Percentiles rank a stretch among this genome's conserved stretches.
phyloP scores from a whole-genome alignment of 2,329 filamentous ascomycete genomes.

The Thermomyces lanuginosus region DNA sequence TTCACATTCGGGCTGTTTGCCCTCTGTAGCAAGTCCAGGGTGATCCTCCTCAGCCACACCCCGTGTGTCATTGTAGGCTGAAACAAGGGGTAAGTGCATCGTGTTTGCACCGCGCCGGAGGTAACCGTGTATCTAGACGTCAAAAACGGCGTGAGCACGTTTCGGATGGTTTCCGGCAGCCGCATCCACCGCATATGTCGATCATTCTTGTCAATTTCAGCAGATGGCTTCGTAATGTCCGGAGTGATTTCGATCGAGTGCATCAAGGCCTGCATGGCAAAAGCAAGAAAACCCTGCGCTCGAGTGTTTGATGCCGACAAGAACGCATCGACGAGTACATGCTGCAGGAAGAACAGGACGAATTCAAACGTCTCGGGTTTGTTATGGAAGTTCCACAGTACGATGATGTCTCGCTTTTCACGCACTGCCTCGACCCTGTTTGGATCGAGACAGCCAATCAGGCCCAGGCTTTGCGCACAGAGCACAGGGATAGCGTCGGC shows the following conservation, averaged over 20 bases:
- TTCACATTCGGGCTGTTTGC: slow-evolving; percentile 57
- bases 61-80: slow-evolving; percentile 50
- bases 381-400: slow-evolving; percentile 71
- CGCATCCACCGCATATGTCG: slow-evolving; percentile 60
- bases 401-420: slow-evolving; percentile 66
- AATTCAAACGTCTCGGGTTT: slow-evolving; percentile 71
- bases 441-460: slow-evolving; percentile 81
- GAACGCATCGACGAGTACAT: slow-evolving; percentile 82
- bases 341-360: slow-evolving; percentile 65
- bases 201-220: slow-evolving; percentile 39
- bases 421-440: slow-evolving; percentile 70
- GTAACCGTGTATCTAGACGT: slow-evolving; percentile 66
- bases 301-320: slow-evolving; percentile 75
- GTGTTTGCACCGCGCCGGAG: slow-evolving; percentile 37
- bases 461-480: slow-evolving; percentile 67
- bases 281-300: slow-evolving; percentile 81
- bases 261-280: slow-evolving; percentile 82
- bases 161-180: slow-evolving; percentile 61
- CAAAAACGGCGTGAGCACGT: slow-evolving; percentile 74
- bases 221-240: slow-evolving; percentile 35
- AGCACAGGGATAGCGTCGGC: slow-evolving; percentile 52
- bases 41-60: slow-evolving; percentile 66
- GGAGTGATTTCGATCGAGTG: slow-evolving; percentile 57
- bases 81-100: slow-evolving; percentile 64
- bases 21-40: slow-evolving; percentile 65